Conservation (phyloP, 495 filamentous ascomycete genomes). For the Lophium mytilinum region DNA sequence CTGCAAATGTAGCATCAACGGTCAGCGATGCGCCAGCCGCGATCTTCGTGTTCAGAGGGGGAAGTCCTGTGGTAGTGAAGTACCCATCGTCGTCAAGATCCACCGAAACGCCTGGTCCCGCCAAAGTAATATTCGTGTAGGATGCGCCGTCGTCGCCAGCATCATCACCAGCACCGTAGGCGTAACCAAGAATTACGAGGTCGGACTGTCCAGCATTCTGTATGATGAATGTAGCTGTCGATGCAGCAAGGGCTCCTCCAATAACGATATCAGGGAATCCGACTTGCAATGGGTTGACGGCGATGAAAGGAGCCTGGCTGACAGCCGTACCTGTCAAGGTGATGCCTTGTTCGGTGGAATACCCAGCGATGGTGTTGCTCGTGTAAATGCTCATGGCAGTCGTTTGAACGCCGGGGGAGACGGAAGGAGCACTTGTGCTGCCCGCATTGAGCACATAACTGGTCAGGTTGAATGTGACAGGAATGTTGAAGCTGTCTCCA, state of each 20-base stretch:
- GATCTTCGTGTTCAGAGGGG: constrained; percentile 24
- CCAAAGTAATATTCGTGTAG: constrained; percentile 27
- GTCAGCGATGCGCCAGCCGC: constrained; percentile 3
- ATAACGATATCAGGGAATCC: constrained; percentile 36
- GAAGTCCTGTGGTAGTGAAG: constrained; percentile 31
- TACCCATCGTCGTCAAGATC: constrained; percentile 12
- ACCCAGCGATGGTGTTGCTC: constrained; percentile 29
- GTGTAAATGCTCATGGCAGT: constrained; percentile 23
- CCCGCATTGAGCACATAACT: constrained; percentile 29
- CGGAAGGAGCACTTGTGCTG: constrained; percentile 26
- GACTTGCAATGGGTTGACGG: constrained; percentile 27
- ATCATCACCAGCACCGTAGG: constrained; percentile 26
- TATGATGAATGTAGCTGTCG: constrained; percentile 28
- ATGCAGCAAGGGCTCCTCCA: constrained; percentile 19
- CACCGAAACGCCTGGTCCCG: constrained; percentile 6
- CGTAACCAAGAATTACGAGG: constrained; percentile 32
- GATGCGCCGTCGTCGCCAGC: constrained; percentile 7
- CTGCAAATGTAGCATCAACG: neutral
- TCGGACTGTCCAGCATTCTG: constrained; percentile 32
- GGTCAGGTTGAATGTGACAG: constrained; percentile 36
- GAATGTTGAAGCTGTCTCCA: constrained; percentile 25
- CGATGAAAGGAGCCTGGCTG: constrained; percentile 24
- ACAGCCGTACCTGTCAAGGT: constrained; percentile 30
- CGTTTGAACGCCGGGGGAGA: constrained; percentile 28
- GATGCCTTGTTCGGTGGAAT: constrained; percentile 12